Conservation (phyloP, 345 rosid genomes). For the Dimocarpus longan region DNA sequence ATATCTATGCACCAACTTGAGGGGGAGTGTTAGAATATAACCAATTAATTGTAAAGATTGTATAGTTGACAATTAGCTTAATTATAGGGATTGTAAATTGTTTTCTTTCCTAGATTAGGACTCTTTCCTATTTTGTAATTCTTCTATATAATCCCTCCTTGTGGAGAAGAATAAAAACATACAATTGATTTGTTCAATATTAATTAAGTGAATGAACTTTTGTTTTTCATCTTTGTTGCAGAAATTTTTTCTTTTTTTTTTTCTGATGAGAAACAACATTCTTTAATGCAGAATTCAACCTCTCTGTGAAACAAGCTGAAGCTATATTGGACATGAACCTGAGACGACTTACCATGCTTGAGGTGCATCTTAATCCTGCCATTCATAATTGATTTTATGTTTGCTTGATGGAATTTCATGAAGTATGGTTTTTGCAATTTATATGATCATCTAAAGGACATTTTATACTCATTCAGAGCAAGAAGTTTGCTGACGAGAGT, state of each 20-base stretch:
- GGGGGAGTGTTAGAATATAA: too few relatives aligned
- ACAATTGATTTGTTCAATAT: too few relatives aligned
- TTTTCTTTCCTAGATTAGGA: too few relatives aligned
- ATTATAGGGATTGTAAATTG: too few relatives aligned
- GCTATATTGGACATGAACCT: constrained; percentile 85
- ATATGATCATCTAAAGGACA: constrained; percentile 13
- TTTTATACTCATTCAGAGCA: constrained; percentile 49
- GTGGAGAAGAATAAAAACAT: too few relatives aligned
- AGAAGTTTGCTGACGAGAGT: constrained; percentile 75
- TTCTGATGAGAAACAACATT: background rate
- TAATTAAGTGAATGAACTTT: constrained; percentile 5
- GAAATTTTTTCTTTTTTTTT: too few relatives aligned
- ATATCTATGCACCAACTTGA: too few relatives aligned
- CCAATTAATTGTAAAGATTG: too few relatives aligned
- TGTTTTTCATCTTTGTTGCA: background rate
- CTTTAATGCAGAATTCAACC: constrained; percentile 54
- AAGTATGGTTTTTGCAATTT: background rate
- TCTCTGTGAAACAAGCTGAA: constrained; percentile 91
- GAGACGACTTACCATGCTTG: constrained; percentile 78
- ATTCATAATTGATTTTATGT: constrained; percentile 7
- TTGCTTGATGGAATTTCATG: constrained; percentile 16
- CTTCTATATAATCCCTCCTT: too few relatives aligned
- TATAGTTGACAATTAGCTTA: too few relatives aligned
- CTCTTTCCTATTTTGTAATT: too few relatives aligned
- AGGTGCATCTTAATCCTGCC: constrained; percentile 46